phyloP scores from a whole-genome alignment of 768 basidiomycete genomes.

The Amanita fuliginea region DNA sequence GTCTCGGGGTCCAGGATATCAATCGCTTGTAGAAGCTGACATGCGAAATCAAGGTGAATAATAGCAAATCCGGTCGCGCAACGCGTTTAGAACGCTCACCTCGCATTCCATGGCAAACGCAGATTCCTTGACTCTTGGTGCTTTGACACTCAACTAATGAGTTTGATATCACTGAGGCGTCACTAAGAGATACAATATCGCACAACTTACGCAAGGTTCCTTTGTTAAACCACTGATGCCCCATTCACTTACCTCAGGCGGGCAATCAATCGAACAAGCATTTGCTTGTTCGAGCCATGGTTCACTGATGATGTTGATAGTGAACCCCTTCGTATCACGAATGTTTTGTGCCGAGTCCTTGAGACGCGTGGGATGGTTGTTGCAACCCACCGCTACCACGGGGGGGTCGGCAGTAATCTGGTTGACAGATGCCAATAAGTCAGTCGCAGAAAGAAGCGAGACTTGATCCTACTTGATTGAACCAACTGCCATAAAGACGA shows the following conservation, averaged over 20 bases:
- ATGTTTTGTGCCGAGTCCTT: constrained; percentile 65
- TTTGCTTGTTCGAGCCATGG: constrained; percentile 53
- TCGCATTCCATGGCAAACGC: constrained; percentile 57
- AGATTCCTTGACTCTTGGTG: constrained; percentile 51
- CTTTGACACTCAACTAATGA: constrained; percentile 24
- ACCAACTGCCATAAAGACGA: constrained; percentile 30
- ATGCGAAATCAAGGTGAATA: not conserved
- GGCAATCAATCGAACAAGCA: constrained; percentile 38
- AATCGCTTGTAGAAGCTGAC: constrained; percentile 27
- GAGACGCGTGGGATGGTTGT: constrained; percentile 14
- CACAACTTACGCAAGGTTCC: constrained; percentile 37
- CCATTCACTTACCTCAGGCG: constrained; percentile 47
- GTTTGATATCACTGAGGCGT: not conserved
- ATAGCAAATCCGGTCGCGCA: no score
- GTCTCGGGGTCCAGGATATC: no score
- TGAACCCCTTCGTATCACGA: constrained; percentile 52
- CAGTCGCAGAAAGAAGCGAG: not conserved
- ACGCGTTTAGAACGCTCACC: constrained; percentile 13
- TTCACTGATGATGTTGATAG: constrained; percentile 68
- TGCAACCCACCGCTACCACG: constrained; percentile 43
- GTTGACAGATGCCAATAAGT: not conserved
- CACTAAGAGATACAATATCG: not conserved
- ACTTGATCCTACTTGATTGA: constrained; percentile 19
- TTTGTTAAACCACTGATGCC: constrained; percentile 47
- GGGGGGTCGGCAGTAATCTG: constrained; percentile 51